Percentiles rank a stretch among this genome's conserved stretches.
Conservation (phyloP, 139 green algal species). For the Chlorella sp. region DNA sequence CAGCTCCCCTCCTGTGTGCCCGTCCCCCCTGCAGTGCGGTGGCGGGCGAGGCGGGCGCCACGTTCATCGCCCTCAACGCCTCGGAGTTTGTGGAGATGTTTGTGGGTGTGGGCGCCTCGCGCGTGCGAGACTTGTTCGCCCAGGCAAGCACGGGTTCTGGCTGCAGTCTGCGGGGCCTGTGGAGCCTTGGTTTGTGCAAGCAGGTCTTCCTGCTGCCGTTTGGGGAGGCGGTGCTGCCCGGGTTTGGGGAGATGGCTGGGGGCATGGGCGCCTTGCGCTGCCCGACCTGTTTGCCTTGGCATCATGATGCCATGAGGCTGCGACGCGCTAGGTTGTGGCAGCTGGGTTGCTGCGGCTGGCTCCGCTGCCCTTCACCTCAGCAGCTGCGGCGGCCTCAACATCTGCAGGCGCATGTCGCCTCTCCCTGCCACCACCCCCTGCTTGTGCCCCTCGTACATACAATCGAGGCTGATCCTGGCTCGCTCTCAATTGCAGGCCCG, state of each 20-base stretch:
- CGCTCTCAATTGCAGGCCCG: conserved; percentile 50
- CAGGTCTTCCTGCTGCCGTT: too few species aligned
- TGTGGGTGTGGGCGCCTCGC: conserved; percentile 93
- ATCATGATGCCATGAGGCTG: too few species aligned
- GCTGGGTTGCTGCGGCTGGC: too few species aligned
- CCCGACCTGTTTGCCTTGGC: conserved; percentile 85
- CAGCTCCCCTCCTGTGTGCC: too few species aligned
- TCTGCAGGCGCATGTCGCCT: too few species aligned
- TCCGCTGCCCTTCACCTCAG: too few species aligned
- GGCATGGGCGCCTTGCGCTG: conserved; percentile 95
- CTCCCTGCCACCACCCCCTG: background rate
- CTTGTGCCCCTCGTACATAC: background rate
- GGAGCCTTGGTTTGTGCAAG: too few species aligned
- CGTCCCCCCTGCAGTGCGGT: conserved; percentile 68
- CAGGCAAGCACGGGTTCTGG: too few species aligned
- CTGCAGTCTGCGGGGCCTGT: too few species aligned
- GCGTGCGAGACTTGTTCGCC: conserved; percentile 93
- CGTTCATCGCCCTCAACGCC: conserved; percentile 86
- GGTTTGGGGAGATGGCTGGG: conserved; percentile 99
- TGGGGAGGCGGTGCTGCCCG: too few species aligned
- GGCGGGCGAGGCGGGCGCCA: conserved; percentile 86
- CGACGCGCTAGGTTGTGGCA: too few species aligned
- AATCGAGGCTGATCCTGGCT: background rate
- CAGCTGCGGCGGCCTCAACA: too few species aligned
- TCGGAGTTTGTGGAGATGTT: conserved; percentile 95